Evolutionary conservation across 176 grass and related monocot species (phyloP), one percentile per base, ranked within the genome.

Genomic region (Oryza punctata): DNA sequence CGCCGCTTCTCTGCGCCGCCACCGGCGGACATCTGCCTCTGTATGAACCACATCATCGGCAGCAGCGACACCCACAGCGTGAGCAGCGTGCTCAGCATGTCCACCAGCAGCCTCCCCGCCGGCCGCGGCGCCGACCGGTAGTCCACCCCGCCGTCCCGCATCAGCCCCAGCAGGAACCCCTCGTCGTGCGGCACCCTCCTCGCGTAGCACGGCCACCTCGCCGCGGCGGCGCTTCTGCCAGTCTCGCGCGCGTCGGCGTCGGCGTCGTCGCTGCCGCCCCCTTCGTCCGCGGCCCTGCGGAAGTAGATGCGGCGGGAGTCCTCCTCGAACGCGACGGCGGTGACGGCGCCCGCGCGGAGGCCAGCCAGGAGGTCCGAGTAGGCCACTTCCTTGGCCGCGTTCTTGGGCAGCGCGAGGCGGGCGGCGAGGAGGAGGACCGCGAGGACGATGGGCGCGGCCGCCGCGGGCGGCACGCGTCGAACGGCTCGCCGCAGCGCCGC

Each of bases 31-130:
- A 98, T 87, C 83, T 93, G 91, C 63, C 87, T 88, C 83, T 98
- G 89, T 82, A 95, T 76, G 84, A 98, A 90, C 93, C 96, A 98
- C 87, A 95, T 82, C 79, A 98, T 64, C n/a, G 96, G 96, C 85
- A 95, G 81, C 63, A 98, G 64, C 2, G 93, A 92, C 21, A 98
- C 77, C 96, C 93, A 98, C 9, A 95, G 76, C 61, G 88, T 93
- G 61, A 91, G 85, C 78, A 95, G 76, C 41, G 93, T 92, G 64
- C 84, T 89, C 11, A 98, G 79, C 81, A 92, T 85, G 28, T 85
- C 88, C 86, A 91, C 86, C 41, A 95, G 77, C 63, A 93, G 82
- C 72, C 28, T 90, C 12, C 84, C 83, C 15, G 80, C 85, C 18
- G 93, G 84, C 73, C 91, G 81, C 12, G 91, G 96, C 65, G 93